Evolutionary conservation across 1,284 basidiomycete species (phyloP).

Genomic region (Violaceomyces palustris): DNA sequence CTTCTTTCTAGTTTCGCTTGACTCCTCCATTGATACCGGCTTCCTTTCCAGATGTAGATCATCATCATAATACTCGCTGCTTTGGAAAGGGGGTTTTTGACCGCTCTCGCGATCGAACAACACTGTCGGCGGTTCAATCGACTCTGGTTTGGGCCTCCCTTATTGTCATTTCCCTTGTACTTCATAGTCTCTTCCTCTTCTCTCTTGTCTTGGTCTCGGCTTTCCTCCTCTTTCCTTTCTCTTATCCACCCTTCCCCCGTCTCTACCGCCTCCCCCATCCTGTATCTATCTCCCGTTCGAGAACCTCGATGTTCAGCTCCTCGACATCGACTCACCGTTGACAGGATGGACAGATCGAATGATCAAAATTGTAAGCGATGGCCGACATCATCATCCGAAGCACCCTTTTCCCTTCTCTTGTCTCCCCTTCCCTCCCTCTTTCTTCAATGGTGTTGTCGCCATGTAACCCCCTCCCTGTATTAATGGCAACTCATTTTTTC

Average conservation of each 20-base stretch:
- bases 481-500: slow-evolving; percentile 25
- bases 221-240: no score
- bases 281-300: no score
- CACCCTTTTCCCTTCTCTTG: slow-evolving; percentile 8
- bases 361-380: not conserved
- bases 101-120: no score
- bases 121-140: no score
- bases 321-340: not conserved
- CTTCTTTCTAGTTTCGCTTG: slow-evolving; percentile 10
- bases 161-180: no score
- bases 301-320: no score
- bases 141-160: no score
- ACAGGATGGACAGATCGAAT: not conserved
- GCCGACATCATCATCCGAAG: not conserved
- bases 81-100: no score
- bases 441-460: slow-evolving; percentile 11
- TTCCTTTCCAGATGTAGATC: no score
- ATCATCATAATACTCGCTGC: no score
- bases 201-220: slow-evolving; percentile 6
- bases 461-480: slow-evolving; percentile 13
- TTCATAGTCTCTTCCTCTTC: slow-evolving; percentile 16
- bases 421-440: slow-evolving; percentile 7
- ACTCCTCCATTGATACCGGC: no score
- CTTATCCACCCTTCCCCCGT: no score
- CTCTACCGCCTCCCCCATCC: slow-evolving; percentile 11